A percentile compares a stretch with the other conserved stretches of the same genome.
These are phyloP conservation scores for Quaeritorhiza haematococci DNA, from an alignment of 371 early-diverging fungal species.

Conservation along the genomic window DNA sequence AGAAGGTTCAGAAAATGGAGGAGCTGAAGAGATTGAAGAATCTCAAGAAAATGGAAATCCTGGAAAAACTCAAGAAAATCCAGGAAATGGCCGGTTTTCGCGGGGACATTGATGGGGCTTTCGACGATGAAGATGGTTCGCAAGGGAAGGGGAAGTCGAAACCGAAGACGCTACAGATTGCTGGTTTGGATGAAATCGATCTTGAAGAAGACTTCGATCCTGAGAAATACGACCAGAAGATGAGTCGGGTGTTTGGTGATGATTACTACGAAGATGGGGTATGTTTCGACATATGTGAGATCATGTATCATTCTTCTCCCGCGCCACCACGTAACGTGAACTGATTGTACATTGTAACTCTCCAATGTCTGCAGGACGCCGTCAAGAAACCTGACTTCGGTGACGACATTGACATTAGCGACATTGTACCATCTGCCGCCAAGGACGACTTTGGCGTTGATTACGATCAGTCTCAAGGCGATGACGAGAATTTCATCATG, in stretches of 20 bases:
- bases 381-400: conserved; percentile 75
- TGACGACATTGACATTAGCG: conserved; percentile 76
- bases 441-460: conserved; percentile 23
- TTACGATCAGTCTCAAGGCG: conserved; percentile 16
- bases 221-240: conserved; percentile 71
- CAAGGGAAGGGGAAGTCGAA: neutral
- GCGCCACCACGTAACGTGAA: neutral
- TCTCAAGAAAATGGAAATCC: conserved; percentile 76
- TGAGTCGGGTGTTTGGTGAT: conserved; percentile 73
- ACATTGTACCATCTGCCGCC: conserved; percentile 18
- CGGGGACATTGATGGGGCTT: conserved; percentile 14
- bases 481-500: conserved; percentile 73
- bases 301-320: too few species aligned
- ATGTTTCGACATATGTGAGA: too few species aligned
- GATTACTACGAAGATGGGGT: conserved; percentile 53
- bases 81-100: conserved; percentile 76
- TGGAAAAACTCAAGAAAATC: conserved; percentile 70
- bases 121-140: conserved; percentile 17
- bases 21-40: conserved; percentile 87
- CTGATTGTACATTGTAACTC: neutral
- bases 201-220: conserved; percentile 90
- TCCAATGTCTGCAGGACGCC: conserved; percentile 8
- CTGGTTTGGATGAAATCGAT: conserved; percentile 74
- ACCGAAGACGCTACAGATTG: conserved; percentile 4
- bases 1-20: conserved; percentile 64